Conservation (phyloP, 495 filamentous ascomycete genomes). For the Neurospora sp. region DNA sequence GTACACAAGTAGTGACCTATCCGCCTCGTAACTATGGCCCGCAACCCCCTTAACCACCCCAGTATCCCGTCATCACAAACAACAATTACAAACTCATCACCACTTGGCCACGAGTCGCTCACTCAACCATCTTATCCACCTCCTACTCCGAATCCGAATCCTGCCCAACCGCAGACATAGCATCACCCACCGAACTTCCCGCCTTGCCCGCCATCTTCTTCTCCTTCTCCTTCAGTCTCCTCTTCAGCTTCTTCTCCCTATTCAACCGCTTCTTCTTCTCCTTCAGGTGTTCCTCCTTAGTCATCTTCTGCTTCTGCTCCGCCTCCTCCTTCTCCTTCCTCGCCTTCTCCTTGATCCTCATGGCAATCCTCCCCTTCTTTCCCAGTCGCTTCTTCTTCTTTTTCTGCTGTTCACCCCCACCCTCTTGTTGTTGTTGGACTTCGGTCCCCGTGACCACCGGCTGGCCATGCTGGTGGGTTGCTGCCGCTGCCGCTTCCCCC, state of each 20-base stretch:
- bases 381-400: slow-evolving; percentile 36
- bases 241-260: slow-evolving; percentile 42
- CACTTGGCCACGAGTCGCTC: not conserved
- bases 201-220: slow-evolving; percentile 30
- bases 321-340: slow-evolving; percentile 20
- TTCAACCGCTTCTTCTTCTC: slow-evolving; percentile 47
- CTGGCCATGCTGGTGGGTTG: not conserved
- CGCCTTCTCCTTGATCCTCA: slow-evolving; percentile 28
- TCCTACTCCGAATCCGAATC: not conserved
- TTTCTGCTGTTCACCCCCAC: slow-evolving; percentile 8
- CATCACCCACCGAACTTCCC: not conserved
- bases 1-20: not conserved
- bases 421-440: not conserved
- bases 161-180: not conserved
- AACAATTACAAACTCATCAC: not conserved
- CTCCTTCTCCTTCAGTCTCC: slow-evolving; percentile 39
- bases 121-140: slow-evolving; percentile 2
- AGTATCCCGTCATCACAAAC: not conserved
- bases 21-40: not conserved
- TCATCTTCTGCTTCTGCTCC: slow-evolving; percentile 18
- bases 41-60: not conserved
- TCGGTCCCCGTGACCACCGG: not conserved
- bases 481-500: not conserved
- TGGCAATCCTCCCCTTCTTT: slow-evolving; percentile 43
- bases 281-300: slow-evolving; percentile 39